Base-by-base conservation (phyloP, 257 asterid genomes). In the Echium plantagineum region DNA sequence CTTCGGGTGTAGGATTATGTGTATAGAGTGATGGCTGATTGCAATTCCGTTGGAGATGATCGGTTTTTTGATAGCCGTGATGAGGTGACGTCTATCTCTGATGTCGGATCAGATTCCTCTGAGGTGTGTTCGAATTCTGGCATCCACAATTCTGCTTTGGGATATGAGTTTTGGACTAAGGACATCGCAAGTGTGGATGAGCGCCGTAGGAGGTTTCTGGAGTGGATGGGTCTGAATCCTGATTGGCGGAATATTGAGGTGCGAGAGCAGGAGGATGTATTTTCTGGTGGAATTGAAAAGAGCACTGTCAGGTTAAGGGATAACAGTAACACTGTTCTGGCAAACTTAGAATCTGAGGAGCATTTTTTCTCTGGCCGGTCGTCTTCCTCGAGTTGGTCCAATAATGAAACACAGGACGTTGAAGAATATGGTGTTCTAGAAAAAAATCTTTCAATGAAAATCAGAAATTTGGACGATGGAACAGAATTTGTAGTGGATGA, bases 131-230 rank as follows among this genome's bases (percentile, higher is more conserved):
- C 73, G 69, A 74, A 71, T 75, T 64, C 84, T 59, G 77, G 55
- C 71, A 51, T 54, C 24, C 77, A 46, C 3, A 70, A 75, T 53
- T 46, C 64, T 68, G 86, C 73, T 69, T 68, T 79, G 38, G 85
- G 76, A 31, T 90, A 88, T 67, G 93, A 85, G 16, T 70, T 85
- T 65, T 90, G 95, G 96, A 78, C 80, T 24, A 77, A 73, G 69
- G 72, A 73, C 19, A 89, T 84, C 0, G 81, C 70, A 28, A 81
- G 90, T 71, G 85, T 90, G 7, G 63, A 67, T 35, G 93, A 77
- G 55, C 83, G 98, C 30, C 93, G 98, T 1, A 73, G 28, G 21
- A 77, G 71, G 66, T 85, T 90, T 62, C 66, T 82, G 61, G 80
- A 75, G 22, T 74, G 83, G 95, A 80, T 82, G 81, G 95, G 94